Evolutionary conservation across 495 filamentous ascomycete species (phyloP).

Genomic region (Cercophora samala): DNA sequence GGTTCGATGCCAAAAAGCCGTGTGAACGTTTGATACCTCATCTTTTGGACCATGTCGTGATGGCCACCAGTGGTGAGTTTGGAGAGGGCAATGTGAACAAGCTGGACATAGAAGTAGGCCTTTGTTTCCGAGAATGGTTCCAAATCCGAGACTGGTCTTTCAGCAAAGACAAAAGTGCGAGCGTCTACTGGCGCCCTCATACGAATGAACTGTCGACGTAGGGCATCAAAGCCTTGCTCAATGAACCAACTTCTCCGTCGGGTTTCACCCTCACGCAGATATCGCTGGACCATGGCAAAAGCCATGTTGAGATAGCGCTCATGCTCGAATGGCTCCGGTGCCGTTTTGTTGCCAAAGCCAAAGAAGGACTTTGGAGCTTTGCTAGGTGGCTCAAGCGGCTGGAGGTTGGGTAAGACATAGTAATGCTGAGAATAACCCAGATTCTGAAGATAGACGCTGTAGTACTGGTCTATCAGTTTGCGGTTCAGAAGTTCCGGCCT

Average conservation of each 20-base stretch:
- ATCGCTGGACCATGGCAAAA: slow-evolving; percentile 22
- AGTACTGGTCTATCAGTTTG: slow-evolving; percentile 19
- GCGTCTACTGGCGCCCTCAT: neutral
- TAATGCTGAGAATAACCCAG: slow-evolving; percentile 16
- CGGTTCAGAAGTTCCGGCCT: slow-evolving; percentile 15
- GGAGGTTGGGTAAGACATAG: slow-evolving; percentile 25
- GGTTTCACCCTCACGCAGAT: slow-evolving; percentile 15
- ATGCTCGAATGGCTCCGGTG: slow-evolving; percentile 1
- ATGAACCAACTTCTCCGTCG: slow-evolving; percentile 26
- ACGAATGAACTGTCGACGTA: neutral
- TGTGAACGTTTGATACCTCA: slow-evolving; percentile 21
- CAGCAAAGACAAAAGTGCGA: neutral
- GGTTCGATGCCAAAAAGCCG: slow-evolving; percentile 14
- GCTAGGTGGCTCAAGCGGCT: neutral
- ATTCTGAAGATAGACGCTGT: slow-evolving; percentile 16
- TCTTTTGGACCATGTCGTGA: slow-evolving; percentile 1
- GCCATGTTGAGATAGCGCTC: slow-evolving; percentile 20
- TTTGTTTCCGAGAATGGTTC: slow-evolving; percentile 21
- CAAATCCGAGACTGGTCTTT: neutral
- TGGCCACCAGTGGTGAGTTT: slow-evolving; percentile 1
- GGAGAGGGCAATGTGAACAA: slow-evolving; percentile 22
- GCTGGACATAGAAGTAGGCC: slow-evolving; percentile 24
- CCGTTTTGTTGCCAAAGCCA: slow-evolving; percentile 5
- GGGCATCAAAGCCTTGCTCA: slow-evolving; percentile 20
- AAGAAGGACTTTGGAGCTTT: neutral